Base-by-base conservation (phyloP, 768 basidiomycete species). In the Chalciporus pseudorubinellus region DNA sequence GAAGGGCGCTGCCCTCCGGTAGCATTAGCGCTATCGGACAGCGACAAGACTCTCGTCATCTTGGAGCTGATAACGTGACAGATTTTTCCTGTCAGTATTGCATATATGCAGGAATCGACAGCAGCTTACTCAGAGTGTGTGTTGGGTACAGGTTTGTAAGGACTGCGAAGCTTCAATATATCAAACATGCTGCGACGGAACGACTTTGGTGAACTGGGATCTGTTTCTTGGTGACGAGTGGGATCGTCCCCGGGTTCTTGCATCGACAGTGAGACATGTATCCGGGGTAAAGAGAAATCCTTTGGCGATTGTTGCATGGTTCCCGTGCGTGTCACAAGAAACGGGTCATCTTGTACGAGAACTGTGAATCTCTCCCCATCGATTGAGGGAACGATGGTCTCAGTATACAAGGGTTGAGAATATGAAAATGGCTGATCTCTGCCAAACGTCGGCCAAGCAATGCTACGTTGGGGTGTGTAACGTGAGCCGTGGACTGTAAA, bases 341-440 rank as follows among this genome's bases (percentile, higher is more conserved):
- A 69, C 2, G 65, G 67, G 20, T 67, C 65, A 5, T 58, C 56
- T 18, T 50, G 56, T 20, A 50, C 26, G 28, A 64, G 21, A 19
- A 69, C 65, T 19, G 53, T 55, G 24, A 62, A 59, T 11, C 40
- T 55, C 22, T 69, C 63, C 7, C 67, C 60, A 38, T 65, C 65
- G 2, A 20, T 47, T 26, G 58, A 52, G 14, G 67, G 58, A 31
- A 65, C 38, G 29, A 65, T 65, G 1, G 51, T 56, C 34, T 50
- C 47, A 8, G 43, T 24, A 22, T 54, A 51, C 18, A 31, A 24
- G 5, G 53, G n/a, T n/a, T 45, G 49, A 18, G 51, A 21, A 39
- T 26, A 26, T 20, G 39, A 39, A 24, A 18, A 26, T 9, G 50
- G 13, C n/a, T 29, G 62, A 28, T 52, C 21, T 3, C 4, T 16